phyloP scores from a whole-genome alignment of 768 basidiomycete genomes.

The Fibroporia radiculosa region DNA sequence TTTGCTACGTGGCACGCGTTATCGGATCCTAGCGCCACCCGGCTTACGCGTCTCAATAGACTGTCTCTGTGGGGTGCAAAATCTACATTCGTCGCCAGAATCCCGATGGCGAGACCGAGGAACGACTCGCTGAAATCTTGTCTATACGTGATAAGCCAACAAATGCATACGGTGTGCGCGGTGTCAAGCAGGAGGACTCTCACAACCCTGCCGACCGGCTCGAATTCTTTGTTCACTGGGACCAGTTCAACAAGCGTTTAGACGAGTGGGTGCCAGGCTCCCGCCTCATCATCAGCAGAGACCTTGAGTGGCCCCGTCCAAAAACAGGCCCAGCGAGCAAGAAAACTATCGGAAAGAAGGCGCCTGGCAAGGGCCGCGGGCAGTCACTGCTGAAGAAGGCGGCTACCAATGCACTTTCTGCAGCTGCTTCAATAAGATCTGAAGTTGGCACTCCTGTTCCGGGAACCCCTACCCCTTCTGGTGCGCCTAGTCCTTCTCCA shows the following conservation, averaged over 20 bases:
- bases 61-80: conserved; percentile 90
- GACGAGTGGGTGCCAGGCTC: conserved; percentile 96
- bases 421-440: conserved; percentile 10
- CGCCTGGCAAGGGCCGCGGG: conserved; percentile 49
- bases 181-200: conserved; percentile 37
- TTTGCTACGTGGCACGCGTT: conserved; percentile 14
- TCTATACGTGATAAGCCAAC: conserved; percentile 86
- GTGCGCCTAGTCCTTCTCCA: conserved; percentile 45
- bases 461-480: conserved; percentile 17
- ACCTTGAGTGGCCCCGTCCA: conserved; percentile 95
- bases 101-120: conserved; percentile 69
- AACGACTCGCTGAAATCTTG: conserved; percentile 91
- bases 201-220: conserved; percentile 65
- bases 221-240: conserved; percentile 98
- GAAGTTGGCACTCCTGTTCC: conserved; percentile 19
- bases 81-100: conserved; percentile 82
- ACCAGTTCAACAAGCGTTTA: conserved; percentile 97
- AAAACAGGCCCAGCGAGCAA: conserved; percentile 48
- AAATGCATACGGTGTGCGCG: conserved; percentile 46
- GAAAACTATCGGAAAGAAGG: conserved; percentile 53
- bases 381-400: conserved; percentile 56
- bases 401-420: conserved; percentile 33
- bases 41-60: conserved; percentile 37
- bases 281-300: conserved; percentile 73
- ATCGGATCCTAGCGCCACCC: conserved; percentile 14